Conservation (phyloP, 163 green algal genomes). For the Volvox carteri region DNA sequence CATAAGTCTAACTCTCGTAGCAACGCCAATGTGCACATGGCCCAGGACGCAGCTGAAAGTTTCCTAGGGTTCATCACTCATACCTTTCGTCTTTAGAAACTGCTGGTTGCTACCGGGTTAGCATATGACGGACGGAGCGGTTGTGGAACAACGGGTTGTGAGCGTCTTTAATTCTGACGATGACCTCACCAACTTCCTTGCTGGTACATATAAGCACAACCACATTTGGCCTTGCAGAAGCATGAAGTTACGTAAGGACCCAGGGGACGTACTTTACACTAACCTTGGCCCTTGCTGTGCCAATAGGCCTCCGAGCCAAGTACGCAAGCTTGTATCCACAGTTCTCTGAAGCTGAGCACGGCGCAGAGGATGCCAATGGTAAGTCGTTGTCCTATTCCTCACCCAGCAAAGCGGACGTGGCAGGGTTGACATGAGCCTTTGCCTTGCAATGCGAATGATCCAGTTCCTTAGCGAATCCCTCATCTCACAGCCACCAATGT, state of each 20-base stretch:
- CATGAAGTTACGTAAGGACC: background rate
- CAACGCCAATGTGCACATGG: background rate
- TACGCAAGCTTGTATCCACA: slow-evolving; percentile 36
- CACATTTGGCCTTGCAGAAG: too few relatives aligned
- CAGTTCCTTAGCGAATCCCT: too few relatives aligned
- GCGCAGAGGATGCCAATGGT: background rate
- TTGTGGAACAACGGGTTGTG: background rate
- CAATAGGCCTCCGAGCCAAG: slow-evolving; percentile 46
- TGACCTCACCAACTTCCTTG: slow-evolving; percentile 50
- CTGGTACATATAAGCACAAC: slow-evolving; percentile 35
- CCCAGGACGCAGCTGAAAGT: background rate
- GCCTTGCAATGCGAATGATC: too few relatives aligned
- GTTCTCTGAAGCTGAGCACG: background rate
- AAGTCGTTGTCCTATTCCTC: too few relatives aligned
- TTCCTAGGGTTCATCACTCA: background rate
- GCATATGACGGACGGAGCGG: slow-evolving; percentile 6
- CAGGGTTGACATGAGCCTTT: too few relatives aligned
- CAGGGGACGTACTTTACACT: too few relatives aligned
- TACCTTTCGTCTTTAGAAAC: background rate
- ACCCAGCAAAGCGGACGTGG: too few relatives aligned
- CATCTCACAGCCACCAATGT: too few relatives aligned
- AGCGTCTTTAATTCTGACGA: slow-evolving; percentile 53
- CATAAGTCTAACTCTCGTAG: background rate
- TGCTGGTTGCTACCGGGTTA: background rate
- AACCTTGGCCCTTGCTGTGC: background rate